These are phyloP conservation scores for Candida suzukii DNA, from an alignment of 805 yeast genomes.

Conservation along the genomic window DNA sequence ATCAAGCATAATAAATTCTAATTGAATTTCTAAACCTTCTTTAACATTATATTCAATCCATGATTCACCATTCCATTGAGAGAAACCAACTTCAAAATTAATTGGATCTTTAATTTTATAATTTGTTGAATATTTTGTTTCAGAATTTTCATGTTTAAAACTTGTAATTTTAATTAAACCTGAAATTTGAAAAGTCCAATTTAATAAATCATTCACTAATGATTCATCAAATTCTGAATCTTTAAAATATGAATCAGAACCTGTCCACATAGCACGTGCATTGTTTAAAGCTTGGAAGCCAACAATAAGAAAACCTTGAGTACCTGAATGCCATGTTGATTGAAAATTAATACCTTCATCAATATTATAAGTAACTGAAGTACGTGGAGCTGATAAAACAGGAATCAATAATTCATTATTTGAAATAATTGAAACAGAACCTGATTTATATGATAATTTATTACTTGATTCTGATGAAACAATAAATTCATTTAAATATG, in stretches of 20 bases:
- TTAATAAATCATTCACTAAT: constrained; percentile 37
- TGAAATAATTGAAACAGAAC: constrained; percentile 63
- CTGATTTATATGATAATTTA: constrained; percentile 24
- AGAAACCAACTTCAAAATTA: constrained; percentile 43
- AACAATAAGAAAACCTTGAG: constrained; percentile 68
- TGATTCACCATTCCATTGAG: constrained; percentile 36
- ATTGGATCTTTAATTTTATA: constrained; percentile 77
- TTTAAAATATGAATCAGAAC: constrained; percentile 51
- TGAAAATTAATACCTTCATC: constrained; percentile 34
- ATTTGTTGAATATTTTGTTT: constrained; percentile 25
- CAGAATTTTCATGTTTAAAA: constrained; percentile 47
- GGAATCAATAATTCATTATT: constrained; percentile 70
- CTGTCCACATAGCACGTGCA: constrained; percentile 77
- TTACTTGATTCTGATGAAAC: constrained; percentile 1
- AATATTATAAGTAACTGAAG: constrained; percentile 50
- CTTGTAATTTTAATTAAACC: constrained; percentile 52
- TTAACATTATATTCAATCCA: constrained; percentile 61
- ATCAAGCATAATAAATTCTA: constrained; percentile 84
- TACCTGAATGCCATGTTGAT: constrained; percentile 70
- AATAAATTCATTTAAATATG: constrained; percentile 23
- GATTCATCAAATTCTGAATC: constrained; percentile 28
- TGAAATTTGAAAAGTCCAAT: constrained; percentile 72
- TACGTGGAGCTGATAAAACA: constrained; percentile 54
- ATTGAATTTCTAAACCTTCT: constrained; percentile 56
- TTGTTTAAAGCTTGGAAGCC: constrained; percentile 76